phyloP scores from a whole-genome alignment of 1,139 yeast species.

The Kodamaea sp. region DNA sequence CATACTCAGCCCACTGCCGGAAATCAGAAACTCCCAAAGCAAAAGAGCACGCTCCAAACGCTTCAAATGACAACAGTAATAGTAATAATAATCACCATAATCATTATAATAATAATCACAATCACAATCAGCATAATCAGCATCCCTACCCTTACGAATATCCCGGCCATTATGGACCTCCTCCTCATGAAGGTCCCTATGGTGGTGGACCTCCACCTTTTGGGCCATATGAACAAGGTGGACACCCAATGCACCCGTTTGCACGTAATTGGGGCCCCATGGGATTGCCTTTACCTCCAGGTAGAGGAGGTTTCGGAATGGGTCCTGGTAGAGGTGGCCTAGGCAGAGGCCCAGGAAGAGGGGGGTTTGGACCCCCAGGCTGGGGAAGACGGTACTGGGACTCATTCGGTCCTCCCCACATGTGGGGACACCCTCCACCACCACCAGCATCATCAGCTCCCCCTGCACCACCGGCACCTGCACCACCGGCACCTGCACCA shows the following conservation, averaged over 20 bases:
- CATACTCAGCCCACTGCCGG: too few species aligned
- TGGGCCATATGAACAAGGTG: not conserved
- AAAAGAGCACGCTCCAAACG: too few species aligned
- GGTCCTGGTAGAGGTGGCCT: too few species aligned
- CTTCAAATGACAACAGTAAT: too few species aligned
- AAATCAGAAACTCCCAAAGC: too few species aligned
- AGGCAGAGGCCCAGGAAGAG: slow-evolving; percentile 2
- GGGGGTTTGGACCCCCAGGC: slow-evolving; percentile 4
- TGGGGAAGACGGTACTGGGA: slow-evolving; percentile 5
- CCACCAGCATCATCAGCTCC: slow-evolving; percentile 3
- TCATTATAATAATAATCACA: too few species aligned
- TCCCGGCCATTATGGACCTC: slow-evolving; percentile 4
- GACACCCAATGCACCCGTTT: not conserved
- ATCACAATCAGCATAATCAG: too few species aligned
- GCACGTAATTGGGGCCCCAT: slow-evolving; percentile 1
- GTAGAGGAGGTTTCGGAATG: too few species aligned
- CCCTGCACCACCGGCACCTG: slow-evolving; percentile 5
- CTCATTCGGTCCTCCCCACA: slow-evolving; percentile 1
- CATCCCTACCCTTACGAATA: slow-evolving; percentile 10
- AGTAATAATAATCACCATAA: too few species aligned
- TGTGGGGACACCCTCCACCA: not conserved
- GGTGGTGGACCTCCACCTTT: slow-evolving; percentile 9
- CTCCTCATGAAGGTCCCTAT: slow-evolving; percentile 3
- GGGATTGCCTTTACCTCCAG: slow-evolving; percentile 6
- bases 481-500: not conserved